Conservation (phyloP, 2,329 filamentous ascomycete species). For the Xylariaceae sp. region DNA sequence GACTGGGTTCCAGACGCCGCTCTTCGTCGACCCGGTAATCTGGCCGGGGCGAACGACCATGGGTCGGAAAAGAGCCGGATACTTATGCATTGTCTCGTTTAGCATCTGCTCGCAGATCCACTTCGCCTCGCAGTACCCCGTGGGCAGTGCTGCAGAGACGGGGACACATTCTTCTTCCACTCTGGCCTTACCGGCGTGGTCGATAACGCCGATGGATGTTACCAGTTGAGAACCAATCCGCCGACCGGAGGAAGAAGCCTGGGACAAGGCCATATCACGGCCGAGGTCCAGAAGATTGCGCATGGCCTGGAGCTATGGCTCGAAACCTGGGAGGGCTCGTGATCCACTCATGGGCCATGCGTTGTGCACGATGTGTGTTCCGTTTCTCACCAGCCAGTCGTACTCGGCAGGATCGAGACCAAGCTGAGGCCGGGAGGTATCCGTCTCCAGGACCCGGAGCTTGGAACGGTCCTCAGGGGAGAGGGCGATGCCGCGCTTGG, state of each 20-base stretch:
- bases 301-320: conserved; percentile 37
- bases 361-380: conserved; percentile 44
- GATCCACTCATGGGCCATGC: conserved; percentile 43
- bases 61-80: conserved; percentile 33
- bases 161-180: conserved; percentile 36
- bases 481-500: conserved; percentile 2
- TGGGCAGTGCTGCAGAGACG: conserved; percentile 32
- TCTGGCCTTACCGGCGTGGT: conserved; percentile 19
- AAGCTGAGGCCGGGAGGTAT: conserved; percentile 32
- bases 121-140: conserved; percentile 47
- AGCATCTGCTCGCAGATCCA: conserved; percentile 42
- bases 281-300: conserved; percentile 40
- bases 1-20: conserved; percentile 46
- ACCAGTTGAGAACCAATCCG: conserved; percentile 33
- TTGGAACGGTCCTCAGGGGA: conserved; percentile 22
- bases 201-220: conserved; percentile 33
- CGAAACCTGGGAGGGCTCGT: conserved; percentile 30
- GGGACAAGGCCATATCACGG: conserved; percentile 19
- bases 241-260: conserved; percentile 4
- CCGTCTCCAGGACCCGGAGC: conserved; percentile 31
- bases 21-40: conserved; percentile 41
- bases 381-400: conserved; percentile 24
- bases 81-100: conserved; percentile 35
- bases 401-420: conserved; percentile 34
- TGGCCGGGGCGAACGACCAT: conserved; percentile 41